These are phyloP conservation scores for Porpolomopsis calyptriformis DNA, from an alignment of 768 basidiomycete genomes.

Conservation along the genomic window DNA sequence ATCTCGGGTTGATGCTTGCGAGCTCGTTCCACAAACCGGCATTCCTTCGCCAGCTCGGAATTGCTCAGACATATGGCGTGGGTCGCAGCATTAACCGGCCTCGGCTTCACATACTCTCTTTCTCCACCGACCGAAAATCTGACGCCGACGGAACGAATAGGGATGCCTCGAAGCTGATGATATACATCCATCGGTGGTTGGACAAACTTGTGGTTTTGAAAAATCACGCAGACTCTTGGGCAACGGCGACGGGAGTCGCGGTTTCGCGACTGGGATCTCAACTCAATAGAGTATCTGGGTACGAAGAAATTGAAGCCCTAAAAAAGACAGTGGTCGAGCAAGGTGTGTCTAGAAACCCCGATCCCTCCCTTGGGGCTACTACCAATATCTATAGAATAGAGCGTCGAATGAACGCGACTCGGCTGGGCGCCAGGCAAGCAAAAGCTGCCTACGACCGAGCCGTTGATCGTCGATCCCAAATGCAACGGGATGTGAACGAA, in stretches of 20 bases:
- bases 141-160: no score
- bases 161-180: no score
- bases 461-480: conserved; percentile 67
- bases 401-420: conserved; percentile 53
- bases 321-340: conserved; percentile 69
- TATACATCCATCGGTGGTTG: conserved; percentile 21
- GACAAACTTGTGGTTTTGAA: conserved; percentile 37
- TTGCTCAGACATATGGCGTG: neutral
- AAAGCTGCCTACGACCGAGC: conserved; percentile 72
- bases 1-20: no score
- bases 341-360: conserved; percentile 52
- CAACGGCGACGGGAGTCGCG: conserved; percentile 41
- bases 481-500: conserved; percentile 94
- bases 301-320: conserved; percentile 77
- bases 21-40: conserved; percentile 21
- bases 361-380: neutral
- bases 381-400: conserved; percentile 38
- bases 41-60: conserved; percentile 20
- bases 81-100: no score
- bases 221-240: conserved; percentile 46
- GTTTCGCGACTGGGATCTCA: conserved; percentile 69
- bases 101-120: neutral
- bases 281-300: conserved; percentile 84
- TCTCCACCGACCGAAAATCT: neutral
- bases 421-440: conserved; percentile 56